These are phyloP conservation scores for Fusarium floridanum DNA, from an alignment of 2,329 filamentous ascomycete genomes.

Conservation along the genomic window DNA sequence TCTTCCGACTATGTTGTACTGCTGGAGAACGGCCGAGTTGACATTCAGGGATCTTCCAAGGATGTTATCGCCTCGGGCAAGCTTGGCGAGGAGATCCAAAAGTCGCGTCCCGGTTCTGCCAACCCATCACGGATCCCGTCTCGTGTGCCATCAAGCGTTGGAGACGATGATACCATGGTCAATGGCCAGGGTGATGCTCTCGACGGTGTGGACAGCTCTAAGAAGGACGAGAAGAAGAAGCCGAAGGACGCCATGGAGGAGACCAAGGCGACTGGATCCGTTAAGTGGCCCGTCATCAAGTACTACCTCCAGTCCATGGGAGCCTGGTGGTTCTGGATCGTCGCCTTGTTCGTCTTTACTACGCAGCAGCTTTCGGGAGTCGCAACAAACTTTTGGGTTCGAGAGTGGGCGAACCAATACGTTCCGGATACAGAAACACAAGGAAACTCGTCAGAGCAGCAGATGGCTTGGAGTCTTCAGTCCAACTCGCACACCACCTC, in stretches of 20 bases:
- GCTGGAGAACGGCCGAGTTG: slow-evolving; percentile 87
- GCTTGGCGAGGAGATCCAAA: slow-evolving; percentile 86
- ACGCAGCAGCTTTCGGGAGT: slow-evolving; percentile 88
- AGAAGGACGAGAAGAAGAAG: slow-evolving; percentile 60
- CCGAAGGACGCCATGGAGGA: slow-evolving; percentile 73
- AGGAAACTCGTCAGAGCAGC: slow-evolving; percentile 36
- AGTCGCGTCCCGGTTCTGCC: slow-evolving; percentile 77
- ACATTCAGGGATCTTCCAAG: slow-evolving; percentile 79
- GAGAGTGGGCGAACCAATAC: slow-evolving; percentile 95
- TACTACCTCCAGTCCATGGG: slow-evolving; percentile 94
- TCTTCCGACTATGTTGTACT: slow-evolving; percentile 84
- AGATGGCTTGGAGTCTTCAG: slow-evolving; percentile 33
- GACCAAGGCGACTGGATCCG: slow-evolving; percentile 84
- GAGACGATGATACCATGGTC: slow-evolving; percentile 72
- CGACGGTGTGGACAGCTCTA: slow-evolving; percentile 61
- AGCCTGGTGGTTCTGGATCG: slow-evolving; percentile 94
- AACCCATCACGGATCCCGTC: slow-evolving; percentile 81
- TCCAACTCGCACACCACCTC: slow-evolving; percentile 44
- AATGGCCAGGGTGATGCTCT: slow-evolving; percentile 62
- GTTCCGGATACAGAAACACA: slow-evolving; percentile 54
- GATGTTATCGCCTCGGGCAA: slow-evolving; percentile 89
- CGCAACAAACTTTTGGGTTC: slow-evolving; percentile 93
- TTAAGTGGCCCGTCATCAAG: slow-evolving; percentile 87
- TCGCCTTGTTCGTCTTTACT: slow-evolving; percentile 80
- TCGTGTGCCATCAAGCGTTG: slow-evolving; percentile 80